Evolutionary conservation across 805 yeast species (phyloP).

Genomic region (Hyphopichia homilentoma): DNA sequence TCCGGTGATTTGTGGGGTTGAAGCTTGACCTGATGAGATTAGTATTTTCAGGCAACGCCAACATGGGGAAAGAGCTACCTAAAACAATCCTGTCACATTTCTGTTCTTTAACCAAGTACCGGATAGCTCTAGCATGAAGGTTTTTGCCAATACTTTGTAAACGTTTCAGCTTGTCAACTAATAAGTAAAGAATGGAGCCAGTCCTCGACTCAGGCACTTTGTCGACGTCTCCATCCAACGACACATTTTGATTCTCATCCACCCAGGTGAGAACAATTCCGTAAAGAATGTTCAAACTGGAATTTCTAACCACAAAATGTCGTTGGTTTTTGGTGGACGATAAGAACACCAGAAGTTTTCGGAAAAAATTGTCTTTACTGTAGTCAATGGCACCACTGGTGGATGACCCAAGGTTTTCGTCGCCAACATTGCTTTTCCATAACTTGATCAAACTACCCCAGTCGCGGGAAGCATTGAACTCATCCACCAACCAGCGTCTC

Average conservation of each 20-base stretch:
- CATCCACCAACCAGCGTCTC: slow-evolving; percentile 56
- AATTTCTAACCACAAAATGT: slow-evolving; percentile 55
- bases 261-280: slow-evolving; percentile 57
- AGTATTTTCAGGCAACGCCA: slow-evolving; percentile 26
- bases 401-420: slow-evolving; percentile 8
- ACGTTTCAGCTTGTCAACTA: slow-evolving; percentile 53
- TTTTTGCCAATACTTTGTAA: slow-evolving; percentile 54
- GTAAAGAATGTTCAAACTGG: slow-evolving; percentile 50
- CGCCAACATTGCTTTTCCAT: slow-evolving; percentile 36
- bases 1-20: slow-evolving; percentile 16
- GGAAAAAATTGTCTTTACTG: slow-evolving; percentile 24
- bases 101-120: slow-evolving; percentile 44
- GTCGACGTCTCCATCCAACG: slow-evolving; percentile 9
- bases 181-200: slow-evolving; percentile 45
- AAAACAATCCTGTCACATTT: slow-evolving; percentile 35
- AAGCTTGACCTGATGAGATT: slow-evolving; percentile 11
- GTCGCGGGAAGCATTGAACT: slow-evolving; percentile 47
- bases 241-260: slow-evolving; percentile 19
- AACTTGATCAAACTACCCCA: slow-evolving; percentile 44
- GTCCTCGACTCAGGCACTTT: slow-evolving; percentile 10
- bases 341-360: slow-evolving; percentile 27
- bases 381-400: slow-evolving; percentile 14
- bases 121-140: slow-evolving; percentile 49
- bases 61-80: slow-evolving; percentile 48
- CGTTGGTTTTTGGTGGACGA: slow-evolving; percentile 31